phyloP scores from a whole-genome alignment of 352 stramenopile species.

The Globisporangium uncinulatum region DNA sequence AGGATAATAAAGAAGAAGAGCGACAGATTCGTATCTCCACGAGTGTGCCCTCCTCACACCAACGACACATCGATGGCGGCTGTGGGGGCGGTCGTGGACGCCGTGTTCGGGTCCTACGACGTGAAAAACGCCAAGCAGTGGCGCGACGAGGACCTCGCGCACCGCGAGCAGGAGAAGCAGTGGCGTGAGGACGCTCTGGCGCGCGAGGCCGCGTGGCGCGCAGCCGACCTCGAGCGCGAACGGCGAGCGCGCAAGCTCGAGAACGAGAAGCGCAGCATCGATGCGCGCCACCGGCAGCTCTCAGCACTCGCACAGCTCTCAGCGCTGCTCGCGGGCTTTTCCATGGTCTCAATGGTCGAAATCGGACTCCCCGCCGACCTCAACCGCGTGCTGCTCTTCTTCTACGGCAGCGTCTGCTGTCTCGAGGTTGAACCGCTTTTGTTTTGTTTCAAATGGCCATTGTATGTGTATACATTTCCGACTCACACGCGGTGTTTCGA shows the following conservation, averaged over 20 bases:
- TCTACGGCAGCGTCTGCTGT: slow-evolving; percentile 52
- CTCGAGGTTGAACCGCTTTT: slow-evolving; percentile 23
- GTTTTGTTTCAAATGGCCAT: background rate
- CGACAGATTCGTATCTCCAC: too few relatives aligned
- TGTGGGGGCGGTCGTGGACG: slow-evolving; percentile 60
- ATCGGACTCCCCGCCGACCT: slow-evolving; percentile 42
- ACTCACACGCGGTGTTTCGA: too few relatives aligned
- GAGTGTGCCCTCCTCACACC: too few relatives aligned
- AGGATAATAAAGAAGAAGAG: too few relatives aligned
- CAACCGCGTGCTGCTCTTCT: slow-evolving; percentile 42
- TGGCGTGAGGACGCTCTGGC: slow-evolving; percentile 71
- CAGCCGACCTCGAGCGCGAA: slow-evolving; percentile 64
- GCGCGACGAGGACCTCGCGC: slow-evolving; percentile 70
- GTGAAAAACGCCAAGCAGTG: slow-evolving; percentile 83
- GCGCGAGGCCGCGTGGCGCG: slow-evolving; percentile 60
- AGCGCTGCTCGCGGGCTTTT: slow-evolving; percentile 62
- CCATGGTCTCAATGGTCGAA: slow-evolving; percentile 71
- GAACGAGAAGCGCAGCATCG: slow-evolving; percentile 73
- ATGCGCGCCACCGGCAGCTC: slow-evolving; percentile 62
- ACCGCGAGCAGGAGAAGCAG: slow-evolving; percentile 75
- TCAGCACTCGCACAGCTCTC: slow-evolving; percentile 56
- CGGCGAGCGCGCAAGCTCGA: slow-evolving; percentile 69
- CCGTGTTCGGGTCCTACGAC: slow-evolving; percentile 81
- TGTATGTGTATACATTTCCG: too few relatives aligned
- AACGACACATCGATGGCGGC: slow-evolving; percentile 26